Percentiles rank a stretch among this genome's conserved stretches.
These are phyloP conservation scores for Petunia hybrid DNA, from an alignment of 305 asterid species.

Conservation along the genomic window DNA sequence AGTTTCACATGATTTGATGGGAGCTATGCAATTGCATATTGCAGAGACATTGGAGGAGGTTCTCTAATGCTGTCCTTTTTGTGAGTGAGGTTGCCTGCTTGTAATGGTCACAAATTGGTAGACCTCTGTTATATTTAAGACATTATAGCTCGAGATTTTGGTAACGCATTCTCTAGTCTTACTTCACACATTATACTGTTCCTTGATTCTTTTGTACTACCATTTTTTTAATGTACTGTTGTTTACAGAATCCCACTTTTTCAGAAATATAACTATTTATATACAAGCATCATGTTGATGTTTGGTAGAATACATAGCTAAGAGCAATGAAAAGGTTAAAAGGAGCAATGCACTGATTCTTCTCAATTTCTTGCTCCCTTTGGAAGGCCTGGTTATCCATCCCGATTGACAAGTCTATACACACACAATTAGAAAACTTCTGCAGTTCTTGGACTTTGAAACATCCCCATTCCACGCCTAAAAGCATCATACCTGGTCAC, in stretches of 20 bases:
- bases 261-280: background rate
- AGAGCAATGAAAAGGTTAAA: background rate
- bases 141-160: constrained; percentile 18
- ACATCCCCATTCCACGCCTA: background rate
- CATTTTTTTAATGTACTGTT: background rate
- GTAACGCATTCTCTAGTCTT: constrained; percentile 1
- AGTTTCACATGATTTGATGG: background rate
- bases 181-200: constrained; percentile 2
- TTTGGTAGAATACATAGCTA: background rate
- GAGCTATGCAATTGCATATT: constrained; percentile 16
- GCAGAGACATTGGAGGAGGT: background rate
- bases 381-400: background rate
- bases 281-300: no score
- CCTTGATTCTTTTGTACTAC: constrained; percentile 26
- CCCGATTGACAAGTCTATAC: background rate
- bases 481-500: background rate
- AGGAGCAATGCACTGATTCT: no score
- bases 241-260: constrained; percentile 5
- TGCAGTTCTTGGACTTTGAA: background rate
- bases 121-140: constrained; percentile 22
- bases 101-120: constrained; percentile 32
- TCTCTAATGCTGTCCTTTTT: background rate
- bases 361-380: background rate
- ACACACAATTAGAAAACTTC: background rate
- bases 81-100: constrained; percentile 19